Conservation (phyloP, 352 stramenopile species). For the Globisporangium camurandrum region DNA sequence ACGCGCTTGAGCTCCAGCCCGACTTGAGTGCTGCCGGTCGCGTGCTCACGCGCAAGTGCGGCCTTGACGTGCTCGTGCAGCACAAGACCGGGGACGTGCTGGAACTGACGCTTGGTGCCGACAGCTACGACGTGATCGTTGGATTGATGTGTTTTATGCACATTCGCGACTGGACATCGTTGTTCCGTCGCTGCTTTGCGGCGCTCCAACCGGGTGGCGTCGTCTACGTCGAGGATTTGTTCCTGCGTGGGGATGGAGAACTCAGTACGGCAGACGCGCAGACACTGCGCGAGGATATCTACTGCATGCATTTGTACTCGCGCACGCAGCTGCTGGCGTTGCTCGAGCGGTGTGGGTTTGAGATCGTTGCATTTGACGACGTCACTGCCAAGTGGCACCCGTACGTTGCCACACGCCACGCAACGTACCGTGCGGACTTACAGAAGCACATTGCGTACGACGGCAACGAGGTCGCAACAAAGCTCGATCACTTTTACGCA, state of each 20-base stretch:
- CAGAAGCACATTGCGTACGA: conserved; percentile 42
- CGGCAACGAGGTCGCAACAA: conserved; percentile 38
- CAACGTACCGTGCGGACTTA: conserved; percentile 34
- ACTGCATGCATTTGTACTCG: conserved; percentile 39
- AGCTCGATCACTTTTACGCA: conserved; percentile 71
- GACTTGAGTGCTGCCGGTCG: conserved; percentile 55
- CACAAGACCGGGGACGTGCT: conserved; percentile 71
- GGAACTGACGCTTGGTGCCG: conserved; percentile 11
- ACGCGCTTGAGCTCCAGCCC: conserved; percentile 74
- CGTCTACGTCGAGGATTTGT: conserved; percentile 80
- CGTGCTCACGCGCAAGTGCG: conserved; percentile 52
- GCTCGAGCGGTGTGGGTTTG: conserved; percentile 44
- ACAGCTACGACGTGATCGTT: conserved; percentile 53
- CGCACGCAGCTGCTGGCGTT: conserved; percentile 29
- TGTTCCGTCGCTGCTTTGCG: conserved; percentile 52
- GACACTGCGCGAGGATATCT: conserved; percentile 53
- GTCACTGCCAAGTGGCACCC: conserved; percentile 56
- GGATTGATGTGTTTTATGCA: conserved; percentile 73
- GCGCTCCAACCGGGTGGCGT: conserved; percentile 53
- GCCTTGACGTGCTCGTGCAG: conserved; percentile 31
- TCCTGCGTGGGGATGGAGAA: conserved; percentile 20
- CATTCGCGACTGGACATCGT: conserved; percentile 48
- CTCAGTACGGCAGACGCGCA: conserved; percentile 39
- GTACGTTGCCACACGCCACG: conserved; percentile 40
- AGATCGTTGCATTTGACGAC: conserved; percentile 44